Base-by-base conservation (phyloP, 2,329 filamentous ascomycete genomes). In the Didymella sp. region DNA sequence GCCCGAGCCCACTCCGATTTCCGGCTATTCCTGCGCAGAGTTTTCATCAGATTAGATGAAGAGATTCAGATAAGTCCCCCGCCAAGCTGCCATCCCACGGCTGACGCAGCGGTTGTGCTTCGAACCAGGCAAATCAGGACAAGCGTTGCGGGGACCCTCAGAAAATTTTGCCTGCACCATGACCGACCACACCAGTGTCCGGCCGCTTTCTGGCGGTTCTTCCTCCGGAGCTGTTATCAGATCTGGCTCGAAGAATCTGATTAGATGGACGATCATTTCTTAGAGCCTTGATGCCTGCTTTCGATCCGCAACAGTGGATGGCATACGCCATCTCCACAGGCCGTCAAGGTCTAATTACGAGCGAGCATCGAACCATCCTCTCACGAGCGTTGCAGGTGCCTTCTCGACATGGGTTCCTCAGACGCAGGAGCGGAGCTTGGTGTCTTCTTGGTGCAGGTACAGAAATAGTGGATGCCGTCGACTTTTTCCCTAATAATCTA, bases 41-140 rank as follows among this genome's bases (percentile, higher is more conserved):
- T 47, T 59, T 66, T 68, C 59, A 68, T 65, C 63, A 70, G 56
- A 71, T 73, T 67, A 66, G 64, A 72, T 71, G 60, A 67, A 43
- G 35, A 22, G 24, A 48, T 43, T 41, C 46, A 42, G 56, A 58
- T 54, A 56, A 53, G 41, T 56, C 58, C 51, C 52, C 51, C 51
- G 59, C 60, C 62, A 64, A 62, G 62, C 51, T 51, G 31, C 58
- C 38, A 51, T 64, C 62, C 63, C 65, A 67, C 64, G 60, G 55
- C 58, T 42, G 55, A 52, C 60, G 44, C 56, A 51, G 52, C 53
- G 44, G 19, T 42, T 52, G 57, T 41, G 51, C 61, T 24, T 24
- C 21, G 31, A 44, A 27, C 54, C 54, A 51, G 43, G 48, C 54
- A 27, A 48, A 44, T 58, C 51, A 30, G 59, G 58, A 22, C 60